Percentiles rank a stretch among this genome's conserved stretches.
phyloP scores from a whole-genome alignment of 768 basidiomycete species.

The Amylocystis lapponica region DNA sequence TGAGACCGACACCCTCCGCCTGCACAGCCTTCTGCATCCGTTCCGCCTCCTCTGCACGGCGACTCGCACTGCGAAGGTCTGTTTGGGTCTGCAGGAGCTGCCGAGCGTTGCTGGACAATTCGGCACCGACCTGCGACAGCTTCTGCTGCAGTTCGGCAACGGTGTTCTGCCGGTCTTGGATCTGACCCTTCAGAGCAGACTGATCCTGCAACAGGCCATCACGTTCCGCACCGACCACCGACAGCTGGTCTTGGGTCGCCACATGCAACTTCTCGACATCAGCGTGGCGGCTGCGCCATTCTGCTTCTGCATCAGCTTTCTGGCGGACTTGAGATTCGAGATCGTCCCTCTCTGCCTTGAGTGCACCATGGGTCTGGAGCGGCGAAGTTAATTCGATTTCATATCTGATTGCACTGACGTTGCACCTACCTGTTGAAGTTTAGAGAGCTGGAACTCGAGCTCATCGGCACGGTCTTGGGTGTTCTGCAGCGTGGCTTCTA shows the following conservation, averaged over 20 bases:
- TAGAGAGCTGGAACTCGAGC: slow-evolving; percentile 76
- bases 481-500: slow-evolving; percentile 69
- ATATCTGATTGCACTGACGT: background rate
- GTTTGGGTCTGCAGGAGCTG: slow-evolving; percentile 55
- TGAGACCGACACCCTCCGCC: slow-evolving; percentile 67
- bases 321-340: slow-evolving; percentile 43
- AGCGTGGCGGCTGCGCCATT: slow-evolving; percentile 44
- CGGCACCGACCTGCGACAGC: slow-evolving; percentile 47
- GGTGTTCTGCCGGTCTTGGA: slow-evolving; percentile 39
- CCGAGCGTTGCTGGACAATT: slow-evolving; percentile 46
- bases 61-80: slow-evolving; percentile 58
- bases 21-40: slow-evolving; percentile 67
- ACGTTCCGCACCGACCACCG: slow-evolving; percentile 39
- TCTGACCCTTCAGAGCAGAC: slow-evolving; percentile 40
- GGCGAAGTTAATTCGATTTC: slow-evolving; percentile 1
- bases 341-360: slow-evolving; percentile 58
- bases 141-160: slow-evolving; percentile 54
- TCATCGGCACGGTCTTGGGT: slow-evolving; percentile 80
- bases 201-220: slow-evolving; percentile 46
- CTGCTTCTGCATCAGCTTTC: slow-evolving; percentile 36
- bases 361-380: slow-evolving; percentile 45
- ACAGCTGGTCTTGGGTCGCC: slow-evolving; percentile 37
- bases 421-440: slow-evolving; percentile 61
- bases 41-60: slow-evolving; percentile 74
- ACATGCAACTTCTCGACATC: slow-evolving; percentile 39